A percentile compares a stretch with the other conserved stretches of the same genome.
Evolutionary conservation across 345 rosid species (phyloP).

Genomic region (Eucalyptus sp.): DNA sequence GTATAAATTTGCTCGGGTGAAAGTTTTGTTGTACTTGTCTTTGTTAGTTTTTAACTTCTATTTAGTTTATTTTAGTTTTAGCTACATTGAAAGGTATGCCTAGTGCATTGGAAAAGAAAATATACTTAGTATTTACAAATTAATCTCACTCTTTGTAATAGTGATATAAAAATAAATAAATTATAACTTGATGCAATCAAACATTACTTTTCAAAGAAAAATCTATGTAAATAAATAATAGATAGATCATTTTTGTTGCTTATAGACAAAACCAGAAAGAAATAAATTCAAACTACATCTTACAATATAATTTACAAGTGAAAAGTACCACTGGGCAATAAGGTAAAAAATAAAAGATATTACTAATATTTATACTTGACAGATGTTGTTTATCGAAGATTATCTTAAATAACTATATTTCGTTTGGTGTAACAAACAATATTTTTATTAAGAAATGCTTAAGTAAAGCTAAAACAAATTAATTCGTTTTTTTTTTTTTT

Average conservation of each 20-base stretch:
- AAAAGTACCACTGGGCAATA: not conserved
- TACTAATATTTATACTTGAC: not conserved
- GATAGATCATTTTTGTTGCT: not conserved
- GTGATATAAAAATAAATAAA: not conserved
- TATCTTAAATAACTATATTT: no score
- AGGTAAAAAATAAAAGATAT: not conserved
- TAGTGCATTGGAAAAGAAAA: no score
- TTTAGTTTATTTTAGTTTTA: not conserved
- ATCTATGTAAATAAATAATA: no score
- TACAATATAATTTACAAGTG: not conserved
- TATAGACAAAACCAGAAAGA: not conserved
- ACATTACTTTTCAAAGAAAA: not conserved
- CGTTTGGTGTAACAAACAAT: not conserved
- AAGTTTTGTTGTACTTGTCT: not conserved
- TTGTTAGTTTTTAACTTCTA: not conserved
- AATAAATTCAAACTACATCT: not conserved
- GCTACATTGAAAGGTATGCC: not conserved
- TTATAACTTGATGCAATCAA: not conserved
- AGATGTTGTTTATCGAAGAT: no score
- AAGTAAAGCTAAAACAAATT: no score
- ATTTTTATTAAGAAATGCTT: not conserved
- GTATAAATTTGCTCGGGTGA: not conserved
- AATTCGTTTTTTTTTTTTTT: no score
- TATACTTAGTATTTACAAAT: not conserved
- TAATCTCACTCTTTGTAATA: not conserved